Conservation (phyloP, 2,329 filamentous ascomycete species). For the Xylaria sp. region DNA sequence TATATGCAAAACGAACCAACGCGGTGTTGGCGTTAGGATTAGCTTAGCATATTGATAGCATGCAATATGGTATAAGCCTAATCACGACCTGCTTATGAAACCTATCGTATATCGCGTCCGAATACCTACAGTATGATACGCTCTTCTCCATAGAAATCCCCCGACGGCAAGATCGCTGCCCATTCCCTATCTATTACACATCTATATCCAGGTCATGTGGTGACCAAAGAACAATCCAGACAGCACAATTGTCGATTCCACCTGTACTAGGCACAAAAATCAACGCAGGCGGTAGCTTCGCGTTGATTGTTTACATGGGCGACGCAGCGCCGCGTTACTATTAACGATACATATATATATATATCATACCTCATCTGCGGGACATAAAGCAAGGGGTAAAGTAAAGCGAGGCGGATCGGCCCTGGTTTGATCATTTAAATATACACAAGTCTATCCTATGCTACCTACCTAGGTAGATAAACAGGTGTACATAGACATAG, state of each 20-base stretch:
- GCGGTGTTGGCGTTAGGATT: background rate
- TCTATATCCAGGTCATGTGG: background rate
- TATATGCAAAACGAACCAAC: background rate
- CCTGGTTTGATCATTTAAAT: background rate
- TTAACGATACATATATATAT: too few relatives aligned
- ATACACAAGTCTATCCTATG: background rate
- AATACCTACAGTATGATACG: background rate
- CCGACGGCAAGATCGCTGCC: background rate
- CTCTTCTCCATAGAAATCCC: background rate
- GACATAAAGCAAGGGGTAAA: too few relatives aligned
- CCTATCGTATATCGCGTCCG: background rate
- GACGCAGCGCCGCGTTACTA: background rate
- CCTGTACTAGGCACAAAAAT: background rate
- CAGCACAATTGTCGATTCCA: background rate
- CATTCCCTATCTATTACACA: background rate
- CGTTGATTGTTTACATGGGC: conserved; percentile 4
- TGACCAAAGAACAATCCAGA: background rate
- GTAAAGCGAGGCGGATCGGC: background rate
- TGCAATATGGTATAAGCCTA: background rate
- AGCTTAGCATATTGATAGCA: background rate
- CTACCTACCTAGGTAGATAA: background rate
- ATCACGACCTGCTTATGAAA: background rate
- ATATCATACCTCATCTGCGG: background rate
- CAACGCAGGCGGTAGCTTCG: background rate
- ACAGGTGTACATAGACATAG: background rate